Percentiles rank a stretch among this genome's conserved stretches.
phyloP scores from a whole-genome alignment of 2,329 filamentous ascomycete species.

The Aspergillus felis region DNA sequence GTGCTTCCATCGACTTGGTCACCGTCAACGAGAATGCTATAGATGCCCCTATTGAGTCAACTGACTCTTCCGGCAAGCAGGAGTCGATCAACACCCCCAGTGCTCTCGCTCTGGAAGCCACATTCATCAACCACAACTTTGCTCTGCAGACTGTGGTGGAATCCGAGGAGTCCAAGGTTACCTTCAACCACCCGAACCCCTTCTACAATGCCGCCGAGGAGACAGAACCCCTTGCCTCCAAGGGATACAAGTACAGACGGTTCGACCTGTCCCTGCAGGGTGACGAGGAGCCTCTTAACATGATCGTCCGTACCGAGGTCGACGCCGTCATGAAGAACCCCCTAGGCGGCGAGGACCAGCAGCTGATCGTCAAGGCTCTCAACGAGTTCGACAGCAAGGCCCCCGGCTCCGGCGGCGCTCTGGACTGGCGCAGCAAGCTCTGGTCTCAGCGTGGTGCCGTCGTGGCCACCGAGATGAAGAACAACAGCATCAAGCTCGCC shows the following conservation, averaged over 20 bases:
- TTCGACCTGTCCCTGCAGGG: slow-evolving; percentile 90
- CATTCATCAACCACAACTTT: slow-evolving; percentile 99
- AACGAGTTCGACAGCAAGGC: slow-evolving; percentile 99
- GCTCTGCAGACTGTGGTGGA: slow-evolving; percentile 91
- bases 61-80: slow-evolving; percentile 69
- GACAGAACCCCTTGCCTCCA: slow-evolving; percentile 88
- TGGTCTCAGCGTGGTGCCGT: slow-evolving; percentile 93
- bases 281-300: slow-evolving; percentile 88
- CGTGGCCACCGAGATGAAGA: slow-evolving; percentile 99
- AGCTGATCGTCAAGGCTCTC: slow-evolving; percentile 86
- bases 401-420: slow-evolving; percentile 85
- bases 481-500: slow-evolving; percentile 98
- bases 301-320: slow-evolving; percentile 90
- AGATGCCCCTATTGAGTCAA: slow-evolving; percentile 85
- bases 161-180: slow-evolving; percentile 70
- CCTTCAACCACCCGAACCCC: slow-evolving; percentile 85
- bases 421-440: slow-evolving; percentile 96
- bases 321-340: slow-evolving; percentile 95
- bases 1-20: slow-evolving; percentile 91
- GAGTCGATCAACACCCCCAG: slow-evolving; percentile 92
- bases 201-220: slow-evolving; percentile 96
- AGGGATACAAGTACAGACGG: slow-evolving; percentile 96
- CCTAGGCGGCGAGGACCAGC: slow-evolving; percentile 86
- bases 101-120: slow-evolving; percentile 92
- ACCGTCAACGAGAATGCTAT: slow-evolving; percentile 98